Evolutionary conservation across 371 early-diverging fungal genomes (phyloP), one percentile per base, ranked within the genome.

Genomic region (Furculomyces boomerangus): DNA sequence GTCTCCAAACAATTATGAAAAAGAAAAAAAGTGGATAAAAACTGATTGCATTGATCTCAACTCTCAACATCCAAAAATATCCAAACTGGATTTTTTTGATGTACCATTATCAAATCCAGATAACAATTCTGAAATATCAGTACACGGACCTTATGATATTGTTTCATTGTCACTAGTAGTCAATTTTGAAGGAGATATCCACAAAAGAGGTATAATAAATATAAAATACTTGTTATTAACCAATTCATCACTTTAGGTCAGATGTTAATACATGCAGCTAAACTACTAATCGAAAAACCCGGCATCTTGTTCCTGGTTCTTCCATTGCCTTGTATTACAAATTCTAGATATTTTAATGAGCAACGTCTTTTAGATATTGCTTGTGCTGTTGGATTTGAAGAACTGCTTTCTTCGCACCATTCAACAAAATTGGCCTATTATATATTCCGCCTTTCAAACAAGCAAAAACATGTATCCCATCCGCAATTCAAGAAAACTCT

Each of bases 111-210:
- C 13, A 3, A 52, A 16, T 46, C 13, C 18, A 26, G n/a, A 52
- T 14, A n/a, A 24, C 14, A 69, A 68, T 3, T 45, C 35, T 26
- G 28, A 41, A 24, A 13, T 27, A 1, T 14, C 44, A 0, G 53
- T 48, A 43, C 61, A 60, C 1, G 28, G 61, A 0, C 72, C 67
- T 7, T 93, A 81, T 62, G 76, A 93, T 54, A 75, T 86, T n/a
- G 71, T 93, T 0, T 85, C 86, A 54, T 68, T 93, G 18, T 82
- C 82, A 29, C 68, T 92, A 2, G 93, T 93, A 0, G 78, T 93
- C 45, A 93, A 93, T 60, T 93, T 93, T 74, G 84, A 88, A 0
- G 83, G 81, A 1, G 86, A 87, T 65, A 78, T 82, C 1, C 70
- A 56, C n/a, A 71, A 73, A 40, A 66, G 91, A 61, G 90, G 90